Conservation (phyloP, 2,329 filamentous ascomycete species). For the Ascochyta koolunga region DNA sequence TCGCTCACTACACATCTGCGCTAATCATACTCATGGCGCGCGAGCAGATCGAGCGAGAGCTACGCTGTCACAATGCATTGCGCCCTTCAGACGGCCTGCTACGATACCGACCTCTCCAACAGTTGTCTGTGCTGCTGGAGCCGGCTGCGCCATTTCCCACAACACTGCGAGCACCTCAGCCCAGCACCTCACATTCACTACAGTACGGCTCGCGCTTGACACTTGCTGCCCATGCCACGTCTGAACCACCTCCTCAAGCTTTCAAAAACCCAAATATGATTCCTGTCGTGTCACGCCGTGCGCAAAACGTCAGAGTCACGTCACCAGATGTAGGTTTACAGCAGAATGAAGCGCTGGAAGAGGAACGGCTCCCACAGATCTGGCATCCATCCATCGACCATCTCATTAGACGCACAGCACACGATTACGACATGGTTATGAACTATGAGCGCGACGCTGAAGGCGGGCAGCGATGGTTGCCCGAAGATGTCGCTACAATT, state of each 20-base stretch:
- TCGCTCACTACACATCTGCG: background rate
- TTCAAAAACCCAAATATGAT: constrained; percentile 7
- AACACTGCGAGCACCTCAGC: background rate
- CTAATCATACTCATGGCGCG: background rate
- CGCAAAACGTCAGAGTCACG: background rate
- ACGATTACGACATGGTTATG: constrained; percentile 28
- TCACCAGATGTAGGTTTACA: background rate
- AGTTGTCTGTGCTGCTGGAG: background rate
- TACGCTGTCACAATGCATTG: constrained; percentile 7
- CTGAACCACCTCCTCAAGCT: background rate
- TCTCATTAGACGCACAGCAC: constrained; percentile 22
- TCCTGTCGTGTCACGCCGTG: background rate
- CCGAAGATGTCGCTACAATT: constrained; percentile 17
- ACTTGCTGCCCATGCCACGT: background rate
- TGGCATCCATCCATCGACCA: constrained; percentile 16
- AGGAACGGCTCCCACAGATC: constrained; percentile 6
- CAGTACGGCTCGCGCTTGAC: background rate
- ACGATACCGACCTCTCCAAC: background rate
- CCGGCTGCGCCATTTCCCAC: too few species aligned
- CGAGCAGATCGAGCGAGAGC: background rate
- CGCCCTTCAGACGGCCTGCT: constrained; percentile 7
- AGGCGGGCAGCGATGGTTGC: constrained; percentile 27
- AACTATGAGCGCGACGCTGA: constrained; percentile 21
- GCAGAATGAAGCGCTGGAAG: background rate
- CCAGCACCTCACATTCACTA: background rate